Percentiles rank a stretch among this genome's conserved stretches.
phyloP scores from a whole-genome alignment of 2,329 filamentous ascomycete species.

The Fusarium lyarnte region DNA sequence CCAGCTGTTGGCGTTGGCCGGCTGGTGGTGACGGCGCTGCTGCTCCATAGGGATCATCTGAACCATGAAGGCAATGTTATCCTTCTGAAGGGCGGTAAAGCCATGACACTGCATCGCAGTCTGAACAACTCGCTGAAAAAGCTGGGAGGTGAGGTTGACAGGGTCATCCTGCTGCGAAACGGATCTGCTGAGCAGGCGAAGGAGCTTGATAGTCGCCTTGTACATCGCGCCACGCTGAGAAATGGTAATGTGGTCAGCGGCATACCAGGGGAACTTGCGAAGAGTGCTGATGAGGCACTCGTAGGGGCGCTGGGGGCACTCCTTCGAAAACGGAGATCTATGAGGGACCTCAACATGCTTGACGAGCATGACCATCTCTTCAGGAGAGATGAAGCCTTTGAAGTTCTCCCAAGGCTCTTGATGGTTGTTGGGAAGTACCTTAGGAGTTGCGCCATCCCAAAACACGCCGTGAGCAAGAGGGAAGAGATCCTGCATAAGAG shows the following conservation, averaged over 20 bases:
- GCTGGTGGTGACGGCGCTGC: constrained; percentile 56
- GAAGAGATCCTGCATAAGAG: constrained; percentile 71
- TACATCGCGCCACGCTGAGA: constrained; percentile 65
- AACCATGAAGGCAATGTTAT: constrained; percentile 61
- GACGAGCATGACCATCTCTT: constrained; percentile 71
- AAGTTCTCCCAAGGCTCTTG: constrained; percentile 62
- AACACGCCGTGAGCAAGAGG: constrained; percentile 64
- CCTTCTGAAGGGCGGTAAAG: constrained; percentile 70
- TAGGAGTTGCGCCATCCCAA: constrained; percentile 62
- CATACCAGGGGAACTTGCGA: constrained; percentile 71
- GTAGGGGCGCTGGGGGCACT: constrained; percentile 71
- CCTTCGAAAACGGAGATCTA: constrained; percentile 67
- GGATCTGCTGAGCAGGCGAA: constrained; percentile 56
- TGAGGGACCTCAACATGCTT: constrained; percentile 71
- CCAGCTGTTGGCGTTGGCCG: constrained; percentile 60
- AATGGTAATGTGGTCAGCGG: constrained; percentile 65
- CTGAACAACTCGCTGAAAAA: constrained; percentile 62
- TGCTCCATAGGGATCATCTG: constrained; percentile 49
- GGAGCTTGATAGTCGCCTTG: constrained; percentile 59
- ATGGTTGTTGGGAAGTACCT: constrained; percentile 47
- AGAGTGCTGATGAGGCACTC: constrained; percentile 73
- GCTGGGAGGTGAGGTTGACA: constrained; percentile 60
- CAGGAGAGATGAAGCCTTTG: constrained; percentile 67
- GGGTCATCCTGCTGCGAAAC: constrained; percentile 53
- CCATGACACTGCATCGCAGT: constrained; percentile 67